phyloP scores from a whole-genome alignment of 306 rosid genomes.

The Prosopis cineraria region DNA sequence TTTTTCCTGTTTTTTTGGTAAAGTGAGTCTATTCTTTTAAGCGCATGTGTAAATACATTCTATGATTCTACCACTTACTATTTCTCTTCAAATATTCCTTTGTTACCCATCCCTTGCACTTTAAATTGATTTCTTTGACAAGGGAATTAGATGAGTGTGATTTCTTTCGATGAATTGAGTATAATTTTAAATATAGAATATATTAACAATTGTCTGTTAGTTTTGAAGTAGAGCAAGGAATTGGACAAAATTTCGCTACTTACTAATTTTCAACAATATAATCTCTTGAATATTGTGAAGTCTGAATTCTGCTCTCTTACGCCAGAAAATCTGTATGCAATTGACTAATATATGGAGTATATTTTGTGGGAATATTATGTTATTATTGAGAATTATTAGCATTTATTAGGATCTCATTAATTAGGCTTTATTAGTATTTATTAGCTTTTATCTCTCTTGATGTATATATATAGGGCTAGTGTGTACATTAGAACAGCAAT shows the following conservation, averaged over 20 bases:
- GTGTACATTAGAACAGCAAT: no score
- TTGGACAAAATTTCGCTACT: conserved; percentile 13
- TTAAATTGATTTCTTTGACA: conserved; percentile 11
- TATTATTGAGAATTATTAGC: no score
- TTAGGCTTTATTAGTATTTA: no score
- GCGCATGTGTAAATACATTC: background rate
- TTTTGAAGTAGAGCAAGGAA: conserved; percentile 13
- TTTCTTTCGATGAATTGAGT: conserved; percentile 6
- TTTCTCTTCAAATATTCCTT: conserved; percentile 15
- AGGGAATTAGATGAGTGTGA: background rate
- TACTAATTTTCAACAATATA: conserved; percentile 1
- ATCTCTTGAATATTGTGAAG: conserved; percentile 25
- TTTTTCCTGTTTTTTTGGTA: no score
- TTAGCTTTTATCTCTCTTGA: no score
- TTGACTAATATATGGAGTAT: conserved; percentile 22
- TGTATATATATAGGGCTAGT: no score
- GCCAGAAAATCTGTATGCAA: conserved; percentile 19
- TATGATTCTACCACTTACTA: background rate
- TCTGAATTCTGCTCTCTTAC: conserved; percentile 15
- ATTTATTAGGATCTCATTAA: no score
- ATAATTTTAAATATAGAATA: conserved; percentile 25
- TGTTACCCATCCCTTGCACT: background rate
- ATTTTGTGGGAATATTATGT: no score
- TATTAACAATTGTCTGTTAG: background rate
- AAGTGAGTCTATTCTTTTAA: no score